These are phyloP conservation scores for Monosporascus ibericus DNA, from an alignment of 2,329 filamentous ascomycete species.

Conservation along the genomic window DNA sequence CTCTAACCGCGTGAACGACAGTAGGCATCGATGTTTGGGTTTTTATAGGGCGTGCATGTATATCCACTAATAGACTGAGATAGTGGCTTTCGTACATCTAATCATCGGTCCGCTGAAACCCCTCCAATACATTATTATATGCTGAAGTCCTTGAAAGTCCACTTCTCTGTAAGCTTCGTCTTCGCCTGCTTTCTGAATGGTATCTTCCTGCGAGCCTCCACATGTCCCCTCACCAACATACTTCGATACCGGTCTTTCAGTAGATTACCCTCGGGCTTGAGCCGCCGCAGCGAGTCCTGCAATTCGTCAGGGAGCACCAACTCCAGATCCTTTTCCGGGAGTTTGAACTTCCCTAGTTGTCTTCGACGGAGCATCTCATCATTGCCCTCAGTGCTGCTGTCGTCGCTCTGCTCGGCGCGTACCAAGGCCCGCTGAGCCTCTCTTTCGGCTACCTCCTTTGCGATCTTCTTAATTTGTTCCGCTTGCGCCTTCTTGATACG, in stretches of 20 bases:
- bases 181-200: slow-evolving; percentile 78
- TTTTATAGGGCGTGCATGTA: no score
- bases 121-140: slow-evolving; percentile 25
- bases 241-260: slow-evolving; percentile 88
- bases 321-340: slow-evolving; percentile 76
- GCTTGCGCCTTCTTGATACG: slow-evolving; percentile 69
- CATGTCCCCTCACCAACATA: slow-evolving; percentile 79
- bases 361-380: slow-evolving; percentile 62
- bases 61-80: no score
- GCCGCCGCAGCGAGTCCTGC: slow-evolving; percentile 69
- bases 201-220: slow-evolving; percentile 75
- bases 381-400: slow-evolving; percentile 51
- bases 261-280: slow-evolving; percentile 94
- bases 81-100: no score
- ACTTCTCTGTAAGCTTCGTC: slow-evolving; percentile 85
- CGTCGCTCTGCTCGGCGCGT: slow-evolving; percentile 35
- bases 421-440: slow-evolving; percentile 43
- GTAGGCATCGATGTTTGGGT: no score
- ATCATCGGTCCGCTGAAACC: no score
- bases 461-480: slow-evolving; percentile 64
- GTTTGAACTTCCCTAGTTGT: slow-evolving; percentile 65
- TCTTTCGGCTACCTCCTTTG: slow-evolving; percentile 53
- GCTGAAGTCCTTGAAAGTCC: slow-evolving; percentile 92
- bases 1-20: no score
- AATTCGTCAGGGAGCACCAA: slow-evolving; percentile 77